Evolutionary conservation across 805 yeast genomes (phyloP).

Genomic region (Metschnikowia dekortorum): DNA sequence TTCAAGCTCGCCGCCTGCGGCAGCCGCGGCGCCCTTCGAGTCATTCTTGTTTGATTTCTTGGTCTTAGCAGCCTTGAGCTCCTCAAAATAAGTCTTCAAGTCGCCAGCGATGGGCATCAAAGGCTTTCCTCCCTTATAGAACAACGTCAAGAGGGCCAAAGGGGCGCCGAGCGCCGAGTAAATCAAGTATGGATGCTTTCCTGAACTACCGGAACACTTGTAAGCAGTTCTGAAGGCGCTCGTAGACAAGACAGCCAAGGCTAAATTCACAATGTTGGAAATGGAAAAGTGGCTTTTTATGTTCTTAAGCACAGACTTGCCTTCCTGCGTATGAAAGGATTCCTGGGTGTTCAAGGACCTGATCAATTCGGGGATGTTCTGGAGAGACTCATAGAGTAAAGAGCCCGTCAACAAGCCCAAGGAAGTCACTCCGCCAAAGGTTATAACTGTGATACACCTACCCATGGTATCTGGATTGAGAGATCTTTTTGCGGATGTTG

Average conservation of each 20-base stretch:
- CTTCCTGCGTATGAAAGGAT: constrained; percentile 11
- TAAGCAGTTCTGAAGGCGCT: constrained; percentile 53
- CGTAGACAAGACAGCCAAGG: constrained; percentile 43
- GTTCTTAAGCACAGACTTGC: constrained; percentile 13
- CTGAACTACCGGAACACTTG: constrained; percentile 48
- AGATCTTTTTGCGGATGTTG: background rate
- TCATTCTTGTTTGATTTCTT: background rate
- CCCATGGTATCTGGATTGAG: constrained; percentile 17
- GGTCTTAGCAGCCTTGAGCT: background rate
- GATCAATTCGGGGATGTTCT: constrained; percentile 27
- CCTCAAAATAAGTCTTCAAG: background rate
- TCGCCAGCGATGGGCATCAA: constrained; percentile 1
- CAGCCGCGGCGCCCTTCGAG: constrained; percentile 1
- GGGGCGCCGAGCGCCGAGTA: constrained; percentile 60
- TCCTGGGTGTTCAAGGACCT: constrained; percentile 23
- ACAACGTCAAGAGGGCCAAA: constrained; percentile 22
- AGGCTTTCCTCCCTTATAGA: constrained; percentile 8
- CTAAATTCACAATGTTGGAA: constrained; percentile 27
- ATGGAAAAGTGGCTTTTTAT: constrained; percentile 20
- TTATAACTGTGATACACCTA: constrained; percentile 43
- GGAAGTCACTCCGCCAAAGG: constrained; percentile 61
- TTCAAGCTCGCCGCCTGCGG: constrained; percentile 6
- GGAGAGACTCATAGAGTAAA: constrained; percentile 38
- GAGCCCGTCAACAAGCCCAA: constrained; percentile 61
- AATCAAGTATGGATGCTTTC: constrained; percentile 69